Evolutionary conservation across 1,284 basidiomycete species (phyloP), one percentile per base, ranked within the genome.

Genomic region (Rhizoctonia solani): DNA sequence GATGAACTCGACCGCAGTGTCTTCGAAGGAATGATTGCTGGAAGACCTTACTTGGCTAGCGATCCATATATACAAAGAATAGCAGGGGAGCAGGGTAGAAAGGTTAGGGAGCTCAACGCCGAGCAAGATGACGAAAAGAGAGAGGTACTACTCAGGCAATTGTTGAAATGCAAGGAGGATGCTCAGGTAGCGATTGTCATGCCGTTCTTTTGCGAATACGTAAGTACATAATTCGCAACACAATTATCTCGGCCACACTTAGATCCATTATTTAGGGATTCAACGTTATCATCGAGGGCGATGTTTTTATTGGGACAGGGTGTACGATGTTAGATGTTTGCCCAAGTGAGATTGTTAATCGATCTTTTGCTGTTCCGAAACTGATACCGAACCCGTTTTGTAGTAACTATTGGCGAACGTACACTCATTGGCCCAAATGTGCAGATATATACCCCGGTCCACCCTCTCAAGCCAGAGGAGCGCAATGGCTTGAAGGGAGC

Each of bases 381-480:
- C 67, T 54, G 50, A 68, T 50, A n/a, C n/a, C n/a, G n/a, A n/a
- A 71, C 70, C 1, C 66, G 55, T 56, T 19, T 30, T 42, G 11
- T 70, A 74, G 76, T 79, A 69, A 70, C 50, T 6, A 76, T 79
- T 41, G 79, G 78, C 4, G 67, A 72, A 46, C 72, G 77, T 13
- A 77, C 76, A 0, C 74, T 79, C 70, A 72, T 79, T 49, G 79
- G 78, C 0, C 75, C 79, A 9, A 77, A 79, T 71, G 72, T 74
- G 19, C 73, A 75, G 49, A 59, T 80, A 61, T 77, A 76, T 72
- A 78, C 79, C 1, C 77, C 78, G 0, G 68, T 71, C 6, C 79
- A 81, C 69, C 79, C 80, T 0, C 65, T 79, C 54, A 69, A 74
- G 11, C 79, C 79, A 8, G 77, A 80, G 71, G 74, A 74, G 46